Evolutionary conservation across 2,329 filamentous ascomycete species (phyloP).

Genomic region (Fusarium caatingaense): DNA sequence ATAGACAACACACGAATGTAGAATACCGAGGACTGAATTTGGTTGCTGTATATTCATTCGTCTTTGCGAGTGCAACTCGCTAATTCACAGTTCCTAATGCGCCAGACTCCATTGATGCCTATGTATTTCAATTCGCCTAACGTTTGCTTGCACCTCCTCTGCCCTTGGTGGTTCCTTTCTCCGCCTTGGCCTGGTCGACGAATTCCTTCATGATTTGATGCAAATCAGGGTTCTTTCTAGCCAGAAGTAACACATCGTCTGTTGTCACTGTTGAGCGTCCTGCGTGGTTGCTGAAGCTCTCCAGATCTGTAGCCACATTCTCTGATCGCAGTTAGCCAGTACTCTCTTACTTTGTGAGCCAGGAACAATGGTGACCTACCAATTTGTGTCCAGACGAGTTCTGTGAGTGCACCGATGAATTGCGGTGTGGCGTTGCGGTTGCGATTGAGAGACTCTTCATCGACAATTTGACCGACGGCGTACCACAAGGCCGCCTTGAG

Average conservation of each 20-base stretch:
- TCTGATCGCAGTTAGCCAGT: slow-evolving; percentile 52
- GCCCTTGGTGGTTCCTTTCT: slow-evolving; percentile 45
- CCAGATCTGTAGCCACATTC: slow-evolving; percentile 67
- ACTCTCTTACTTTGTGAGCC: not conserved
- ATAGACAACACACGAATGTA: not conserved
- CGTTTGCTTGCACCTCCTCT: slow-evolving; percentile 50
- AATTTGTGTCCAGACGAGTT: slow-evolving; percentile 88
- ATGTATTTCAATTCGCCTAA: slow-evolving; percentile 38
- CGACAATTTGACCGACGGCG: slow-evolving; percentile 86
- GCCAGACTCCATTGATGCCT: slow-evolving; percentile 25
- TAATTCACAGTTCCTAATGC: slow-evolving; percentile 1
- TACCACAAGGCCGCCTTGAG: slow-evolving; percentile 89
- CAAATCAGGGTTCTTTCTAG: slow-evolving; percentile 86
- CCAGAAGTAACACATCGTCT: slow-evolving; percentile 88
- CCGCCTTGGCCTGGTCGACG: slow-evolving; percentile 69
- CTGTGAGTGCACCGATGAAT: slow-evolving; percentile 87
- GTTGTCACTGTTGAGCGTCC: slow-evolving; percentile 82
- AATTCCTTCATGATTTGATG: slow-evolving; percentile 78
- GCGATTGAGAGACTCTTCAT: slow-evolving; percentile 73
- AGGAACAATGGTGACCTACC: slow-evolving; percentile 59
- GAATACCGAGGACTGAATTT: not conserved
- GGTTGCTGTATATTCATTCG: not conserved
- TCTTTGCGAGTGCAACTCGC: not conserved
- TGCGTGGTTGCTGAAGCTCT: slow-evolving; percentile 76
- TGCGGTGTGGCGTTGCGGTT: slow-evolving; percentile 89